These are phyloP conservation scores for Ophiostoma fasciatum DNA, from an alignment of 2,329 filamentous ascomycete species.

Conservation along the genomic window DNA sequence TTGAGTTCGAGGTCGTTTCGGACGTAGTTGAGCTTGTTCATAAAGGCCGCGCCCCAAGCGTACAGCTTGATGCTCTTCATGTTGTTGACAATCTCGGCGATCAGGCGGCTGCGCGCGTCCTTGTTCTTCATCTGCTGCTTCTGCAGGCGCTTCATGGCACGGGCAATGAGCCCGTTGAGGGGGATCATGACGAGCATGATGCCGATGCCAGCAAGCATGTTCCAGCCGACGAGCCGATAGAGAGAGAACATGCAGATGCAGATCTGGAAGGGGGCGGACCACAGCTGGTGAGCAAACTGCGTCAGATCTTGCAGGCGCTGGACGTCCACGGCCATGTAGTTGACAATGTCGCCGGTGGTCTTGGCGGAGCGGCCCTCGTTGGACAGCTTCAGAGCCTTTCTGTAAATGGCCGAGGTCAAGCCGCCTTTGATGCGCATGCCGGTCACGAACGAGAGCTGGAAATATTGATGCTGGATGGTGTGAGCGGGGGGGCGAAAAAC, in stretches of 20 bases:
- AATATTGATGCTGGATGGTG: slow-evolving; percentile 91
- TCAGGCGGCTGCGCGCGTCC: slow-evolving; percentile 78
- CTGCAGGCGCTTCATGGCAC: slow-evolving; percentile 86
- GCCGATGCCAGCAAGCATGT: slow-evolving; percentile 88
- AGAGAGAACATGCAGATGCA: slow-evolving; percentile 87
- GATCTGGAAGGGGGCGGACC: slow-evolving; percentile 97
- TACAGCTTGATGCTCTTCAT: slow-evolving; percentile 99
- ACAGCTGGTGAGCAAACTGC: slow-evolving; percentile 88
- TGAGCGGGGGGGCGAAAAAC: too few species aligned
- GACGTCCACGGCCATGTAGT: slow-evolving; percentile 97
- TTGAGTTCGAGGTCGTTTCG: slow-evolving; percentile 92
- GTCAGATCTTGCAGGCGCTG: slow-evolving; percentile 89
- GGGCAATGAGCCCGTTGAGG: slow-evolving; percentile 80
- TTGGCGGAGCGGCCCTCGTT: slow-evolving; percentile 84
- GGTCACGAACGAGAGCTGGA: slow-evolving; percentile 85
- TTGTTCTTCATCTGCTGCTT: slow-evolving; percentile 99
- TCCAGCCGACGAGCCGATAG: slow-evolving; percentile 86
- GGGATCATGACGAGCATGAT: slow-evolving; percentile 98
- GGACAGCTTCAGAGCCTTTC: slow-evolving; percentile 76
- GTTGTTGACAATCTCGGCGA: slow-evolving; percentile 97
- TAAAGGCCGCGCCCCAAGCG: slow-evolving; percentile 92
- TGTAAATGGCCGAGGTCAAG: slow-evolving; percentile 80
- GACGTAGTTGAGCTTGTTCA: slow-evolving; percentile 92
- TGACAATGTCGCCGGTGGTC: slow-evolving; percentile 94
- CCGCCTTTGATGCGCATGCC: slow-evolving; percentile 95